Base-by-base conservation (phyloP, 2,329 filamentous ascomycete genomes). In the Ophiosphaerella herpotricha region DNA sequence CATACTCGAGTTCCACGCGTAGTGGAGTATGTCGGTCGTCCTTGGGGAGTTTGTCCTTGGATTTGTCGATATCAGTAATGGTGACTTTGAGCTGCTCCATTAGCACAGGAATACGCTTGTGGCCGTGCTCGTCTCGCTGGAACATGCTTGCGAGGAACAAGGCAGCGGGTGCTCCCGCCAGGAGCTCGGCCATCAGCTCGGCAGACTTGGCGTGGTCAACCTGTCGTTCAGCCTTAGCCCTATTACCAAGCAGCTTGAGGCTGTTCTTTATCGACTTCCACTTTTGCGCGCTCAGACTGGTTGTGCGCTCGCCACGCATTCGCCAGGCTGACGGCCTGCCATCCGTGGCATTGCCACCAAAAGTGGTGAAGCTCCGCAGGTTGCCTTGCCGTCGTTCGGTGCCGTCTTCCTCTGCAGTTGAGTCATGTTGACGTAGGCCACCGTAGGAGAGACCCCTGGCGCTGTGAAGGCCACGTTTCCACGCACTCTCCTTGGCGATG, bases 101-200 rank as follows among this genome's bases (percentile, higher is more conserved):
- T 3, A 99, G 83, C 45, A 99, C 91, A 0, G 94, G 94, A 49
- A 99, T 96, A 51, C 92, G 86, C 75, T 90, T 94, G 74, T 96
- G 94, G 41, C 93, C 91, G 64, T 97, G 90, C 74, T 99, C 94
- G 63, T 99, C 94, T 49, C 94, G 84, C 75, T 97, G 94, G 63
- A 97, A 94, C 90, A 97, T 97, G 68, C 92, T 97, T 7, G 94
- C 94, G 44, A 99, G 78, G 74, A 99, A 96, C 50, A 99, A 79
- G 16, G 93, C 94, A 21, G 94, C 94, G 3, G 94, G 94, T 1
- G 92, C 91, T 46, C 91, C 94, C 37, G 94, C 95, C 41, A 94
- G 84, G 33, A 99, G 79, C 74, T 99, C 94, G 1, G 94, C 94
- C 84, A 99, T 93, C 39, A 99, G 80, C 72, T 99, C 94, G 2